A percentile compares a stretch with the other conserved stretches of the same genome.
These are phyloP conservation scores for Saccharomyces mikatae DNA, from an alignment of 805 yeast species.

Conservation along the genomic window DNA sequence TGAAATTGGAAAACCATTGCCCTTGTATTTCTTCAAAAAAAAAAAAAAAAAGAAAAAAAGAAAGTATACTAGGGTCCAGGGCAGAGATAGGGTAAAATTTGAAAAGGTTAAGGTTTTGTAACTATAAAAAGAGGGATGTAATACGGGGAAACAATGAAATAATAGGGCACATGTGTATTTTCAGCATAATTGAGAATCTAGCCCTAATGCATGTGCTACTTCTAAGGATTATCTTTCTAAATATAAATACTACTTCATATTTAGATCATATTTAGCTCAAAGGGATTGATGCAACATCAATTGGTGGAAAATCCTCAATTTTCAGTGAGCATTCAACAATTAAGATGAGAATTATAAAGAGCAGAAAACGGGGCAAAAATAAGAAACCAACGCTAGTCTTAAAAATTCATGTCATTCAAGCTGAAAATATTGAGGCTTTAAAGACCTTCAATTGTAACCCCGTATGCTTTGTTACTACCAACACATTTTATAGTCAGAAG, in stretches of 20 bases:
- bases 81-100: neutral
- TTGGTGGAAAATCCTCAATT: neutral
- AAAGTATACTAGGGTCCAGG: neutral
- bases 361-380: slow-evolving; percentile 9
- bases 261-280: neutral
- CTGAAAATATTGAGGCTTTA: slow-evolving; percentile 18
- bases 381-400: slow-evolving; percentile 12
- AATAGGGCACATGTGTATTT: neutral
- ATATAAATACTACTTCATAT: neutral
- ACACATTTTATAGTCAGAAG: slow-evolving; percentile 17
- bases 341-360: slow-evolving; percentile 13
- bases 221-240: neutral
- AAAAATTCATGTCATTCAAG: slow-evolving; percentile 17
- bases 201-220: neutral
- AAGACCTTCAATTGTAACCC: slow-evolving; percentile 25
- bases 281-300: neutral
- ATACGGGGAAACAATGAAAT: neutral
- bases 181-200: neutral
- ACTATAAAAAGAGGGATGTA: neutral
- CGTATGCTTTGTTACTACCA: slow-evolving; percentile 23
- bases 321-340: neutral
- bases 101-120: neutral
- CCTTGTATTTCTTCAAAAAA: neutral
- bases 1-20: neutral
- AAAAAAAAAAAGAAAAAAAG: neutral